Conservation (phyloP, 169 alveolate species). For the Babesia sp. region DNA sequence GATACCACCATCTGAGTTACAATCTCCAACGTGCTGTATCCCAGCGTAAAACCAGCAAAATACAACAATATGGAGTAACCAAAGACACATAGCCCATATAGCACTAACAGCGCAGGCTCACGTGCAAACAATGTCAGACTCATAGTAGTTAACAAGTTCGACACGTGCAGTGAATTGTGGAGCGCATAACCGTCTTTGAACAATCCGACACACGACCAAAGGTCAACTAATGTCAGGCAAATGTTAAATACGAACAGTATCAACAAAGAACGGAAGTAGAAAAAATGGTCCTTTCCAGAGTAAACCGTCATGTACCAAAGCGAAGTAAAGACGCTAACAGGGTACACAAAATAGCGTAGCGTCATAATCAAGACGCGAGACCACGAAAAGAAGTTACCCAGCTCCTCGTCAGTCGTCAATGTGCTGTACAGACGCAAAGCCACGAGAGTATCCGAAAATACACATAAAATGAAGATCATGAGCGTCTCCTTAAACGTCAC, state of each 20-base stretch:
- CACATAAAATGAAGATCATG: slow-evolving; percentile 8
- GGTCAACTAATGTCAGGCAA: slow-evolving; percentile 7
- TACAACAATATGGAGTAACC: not conserved
- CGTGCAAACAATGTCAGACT: slow-evolving; percentile 26
- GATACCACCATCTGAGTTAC: slow-evolving; percentile 47
- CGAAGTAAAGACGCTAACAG: not conserved
- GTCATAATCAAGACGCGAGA: not conserved
- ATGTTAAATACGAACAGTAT: slow-evolving; percentile 1
- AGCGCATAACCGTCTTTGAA: slow-evolving; percentile 41
- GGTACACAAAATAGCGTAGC: slow-evolving; percentile 17
- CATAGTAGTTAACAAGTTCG: slow-evolving; percentile 29
- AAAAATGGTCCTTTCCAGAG: not conserved
- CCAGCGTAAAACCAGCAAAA: not conserved
- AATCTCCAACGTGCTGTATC: slow-evolving; percentile 38
- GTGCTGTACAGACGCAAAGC: slow-evolving; percentile 33
- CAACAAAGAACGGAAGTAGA: not conserved
- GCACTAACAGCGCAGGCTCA: slow-evolving; percentile 25
- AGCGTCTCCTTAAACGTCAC: slow-evolving; percentile 30
- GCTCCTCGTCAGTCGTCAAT: not conserved
- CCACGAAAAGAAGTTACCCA: slow-evolving; percentile 3
- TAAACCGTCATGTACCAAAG: not conserved
- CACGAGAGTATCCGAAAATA: slow-evolving; percentile 4
- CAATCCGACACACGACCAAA: slow-evolving; percentile 5
- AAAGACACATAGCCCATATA: slow-evolving; percentile 16
- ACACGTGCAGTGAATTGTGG: slow-evolving; percentile 34